Evolutionary conservation across 2,329 filamentous ascomycete species (phyloP).

Genomic region (Diaporthe vexans): DNA sequence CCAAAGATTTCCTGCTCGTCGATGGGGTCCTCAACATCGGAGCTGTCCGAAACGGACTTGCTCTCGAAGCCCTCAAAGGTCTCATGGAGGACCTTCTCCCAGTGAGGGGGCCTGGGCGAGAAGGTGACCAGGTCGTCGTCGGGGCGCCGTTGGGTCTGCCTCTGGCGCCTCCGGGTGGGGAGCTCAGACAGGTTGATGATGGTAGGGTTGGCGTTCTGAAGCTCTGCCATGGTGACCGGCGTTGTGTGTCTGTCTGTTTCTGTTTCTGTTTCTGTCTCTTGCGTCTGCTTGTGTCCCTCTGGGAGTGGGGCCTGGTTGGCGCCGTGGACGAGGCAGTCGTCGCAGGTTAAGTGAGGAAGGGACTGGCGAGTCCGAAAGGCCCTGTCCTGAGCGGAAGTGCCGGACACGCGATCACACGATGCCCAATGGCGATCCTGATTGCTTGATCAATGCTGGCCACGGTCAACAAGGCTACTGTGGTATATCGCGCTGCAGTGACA

Average conservation of each 20-base stretch:
- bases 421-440: not conserved
- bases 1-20: constrained; percentile 98
- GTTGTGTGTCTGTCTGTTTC: not conserved
- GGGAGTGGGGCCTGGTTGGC: constrained; percentile 27
- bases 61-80: constrained; percentile 51
- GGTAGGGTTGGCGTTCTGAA: constrained; percentile 91
- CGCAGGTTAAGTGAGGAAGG: constrained; percentile 36
- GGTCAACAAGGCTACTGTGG: constrained; percentile 7
- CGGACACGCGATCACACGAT: constrained; percentile 17
- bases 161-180: constrained; percentile 79
- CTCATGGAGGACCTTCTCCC: constrained; percentile 46
- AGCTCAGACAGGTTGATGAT: constrained; percentile 91
- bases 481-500: not conserved
- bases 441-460: not conserved
- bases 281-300: not conserved
- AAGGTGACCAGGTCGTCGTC: constrained; percentile 62
- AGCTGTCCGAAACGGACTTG: constrained; percentile 51
- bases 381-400: constrained; percentile 28
- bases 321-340: constrained; percentile 32
- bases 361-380: constrained; percentile 31
- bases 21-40: constrained; percentile 83
- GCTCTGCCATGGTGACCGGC: constrained; percentile 56
- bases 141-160: constrained; percentile 61
- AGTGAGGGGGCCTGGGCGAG: constrained; percentile 52
- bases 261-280: not conserved